phyloP scores from a whole-genome alignment of 257 asterid genomes.

The Solanum rostratum region DNA sequence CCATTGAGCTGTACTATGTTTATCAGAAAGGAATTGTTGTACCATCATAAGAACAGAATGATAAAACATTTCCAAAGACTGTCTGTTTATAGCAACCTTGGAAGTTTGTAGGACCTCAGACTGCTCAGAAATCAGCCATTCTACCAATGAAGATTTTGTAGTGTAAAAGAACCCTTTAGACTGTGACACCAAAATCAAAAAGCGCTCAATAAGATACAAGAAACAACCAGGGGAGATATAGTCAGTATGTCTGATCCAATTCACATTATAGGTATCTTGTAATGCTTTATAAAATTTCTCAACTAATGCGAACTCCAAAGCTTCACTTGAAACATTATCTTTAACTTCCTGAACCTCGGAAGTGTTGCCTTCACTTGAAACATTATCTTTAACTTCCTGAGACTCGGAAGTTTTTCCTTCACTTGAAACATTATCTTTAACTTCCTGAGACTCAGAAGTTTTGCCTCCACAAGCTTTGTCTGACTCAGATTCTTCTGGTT shows the following conservation, averaged over 20 bases:
- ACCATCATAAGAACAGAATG: slow-evolving; percentile 4
- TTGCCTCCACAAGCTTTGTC: background rate
- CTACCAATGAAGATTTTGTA: slow-evolving; percentile 35
- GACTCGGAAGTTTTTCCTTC: background rate
- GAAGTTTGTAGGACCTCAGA: slow-evolving; percentile 7
- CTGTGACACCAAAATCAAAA: slow-evolving; percentile 27
- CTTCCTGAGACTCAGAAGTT: background rate
- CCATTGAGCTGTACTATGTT: slow-evolving; percentile 18
- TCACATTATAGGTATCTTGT: slow-evolving; percentile 15
- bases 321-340: background rate
- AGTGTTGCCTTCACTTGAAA: background rate
- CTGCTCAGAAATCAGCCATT: slow-evolving; percentile 17
- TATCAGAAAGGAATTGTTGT: slow-evolving; percentile 4
- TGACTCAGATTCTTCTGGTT: background rate
- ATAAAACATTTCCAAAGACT: background rate
- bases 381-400: background rate
- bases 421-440: background rate
- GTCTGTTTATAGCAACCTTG: background rate
- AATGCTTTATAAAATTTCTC: slow-evolving; percentile 16
- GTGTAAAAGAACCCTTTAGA: slow-evolving; percentile 23
- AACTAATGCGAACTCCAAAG: background rate
- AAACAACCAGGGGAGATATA: slow-evolving; percentile 48
- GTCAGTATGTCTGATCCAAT: slow-evolving; percentile 17
- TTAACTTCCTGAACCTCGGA: background rate
- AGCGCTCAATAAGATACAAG: slow-evolving; percentile 47